phyloP scores from a whole-genome alignment of 768 basidiomycete species.

The Termitomyces sp. region DNA sequence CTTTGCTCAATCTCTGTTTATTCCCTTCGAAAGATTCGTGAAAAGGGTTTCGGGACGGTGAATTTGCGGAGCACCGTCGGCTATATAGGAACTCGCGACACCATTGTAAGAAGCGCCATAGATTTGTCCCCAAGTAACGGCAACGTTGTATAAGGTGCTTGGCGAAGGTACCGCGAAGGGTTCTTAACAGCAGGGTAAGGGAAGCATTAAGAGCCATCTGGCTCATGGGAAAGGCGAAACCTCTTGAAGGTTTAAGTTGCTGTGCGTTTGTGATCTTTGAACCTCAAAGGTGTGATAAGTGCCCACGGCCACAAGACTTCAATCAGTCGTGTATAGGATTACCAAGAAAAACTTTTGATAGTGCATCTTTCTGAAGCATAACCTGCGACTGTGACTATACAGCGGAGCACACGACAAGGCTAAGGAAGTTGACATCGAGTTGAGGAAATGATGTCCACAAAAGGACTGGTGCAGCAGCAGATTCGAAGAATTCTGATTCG shows the following conservation, averaged over 20 bases:
- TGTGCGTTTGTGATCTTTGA: neutral
- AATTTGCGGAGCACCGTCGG: neutral
- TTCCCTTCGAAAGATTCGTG: neutral
- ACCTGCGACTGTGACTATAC: too few species aligned
- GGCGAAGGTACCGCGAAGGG: neutral
- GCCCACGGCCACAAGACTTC: neutral
- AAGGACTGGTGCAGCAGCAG: too few species aligned
- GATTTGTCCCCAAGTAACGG: neutral
- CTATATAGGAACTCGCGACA: neutral
- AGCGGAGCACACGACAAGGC: too few species aligned
- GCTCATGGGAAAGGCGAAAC: neutral
- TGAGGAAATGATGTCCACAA: too few species aligned
- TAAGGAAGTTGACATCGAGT: too few species aligned
- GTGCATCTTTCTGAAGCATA: too few species aligned
- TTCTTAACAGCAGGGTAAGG: neutral
- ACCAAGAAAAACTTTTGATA: too few species aligned
- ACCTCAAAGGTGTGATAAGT: neutral
- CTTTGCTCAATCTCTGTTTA: neutral
- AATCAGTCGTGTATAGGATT: too few species aligned
- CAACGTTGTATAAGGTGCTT: constrained; percentile 1
- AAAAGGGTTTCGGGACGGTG: neutral
- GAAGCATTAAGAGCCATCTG: neutral
- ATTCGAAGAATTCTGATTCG: too few species aligned
- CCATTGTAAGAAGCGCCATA: neutral
- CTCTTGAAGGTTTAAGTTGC: neutral